phyloP scores from a whole-genome alignment of 139 green algal genomes.

The Volvox africanus region DNA sequence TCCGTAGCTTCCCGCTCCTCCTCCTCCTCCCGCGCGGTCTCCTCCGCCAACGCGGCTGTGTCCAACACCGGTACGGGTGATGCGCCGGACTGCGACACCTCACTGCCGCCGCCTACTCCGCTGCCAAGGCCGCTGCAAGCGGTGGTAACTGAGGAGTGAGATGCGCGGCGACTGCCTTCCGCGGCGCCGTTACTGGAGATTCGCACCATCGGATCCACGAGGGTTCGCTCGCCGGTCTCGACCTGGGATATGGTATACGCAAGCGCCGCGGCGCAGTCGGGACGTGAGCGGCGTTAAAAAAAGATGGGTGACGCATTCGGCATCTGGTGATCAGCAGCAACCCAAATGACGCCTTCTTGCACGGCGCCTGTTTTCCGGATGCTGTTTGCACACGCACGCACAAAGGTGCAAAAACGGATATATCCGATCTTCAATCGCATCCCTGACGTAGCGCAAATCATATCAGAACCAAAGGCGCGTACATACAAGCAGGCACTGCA shows the following conservation, averaged over 20 bases:
- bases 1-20: conserved; percentile 10
- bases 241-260: not conserved
- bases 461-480: too few species aligned
- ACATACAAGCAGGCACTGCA: too few species aligned
- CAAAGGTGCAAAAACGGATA: too few species aligned
- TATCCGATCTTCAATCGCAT: too few species aligned
- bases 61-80: not conserved
- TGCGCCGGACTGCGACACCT: not conserved
- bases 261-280: too few species aligned
- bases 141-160: not conserved
- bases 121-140: not conserved
- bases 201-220: not conserved
- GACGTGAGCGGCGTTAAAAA: too few species aligned
- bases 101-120: not conserved
- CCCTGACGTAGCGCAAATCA: too few species aligned
- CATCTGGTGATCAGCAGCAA: too few species aligned
- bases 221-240: conserved; percentile 1
- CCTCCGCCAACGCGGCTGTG: not conserved
- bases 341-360: too few species aligned
- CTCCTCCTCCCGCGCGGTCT: not conserved
- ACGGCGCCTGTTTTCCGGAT: too few species aligned
- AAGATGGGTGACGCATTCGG: too few species aligned
- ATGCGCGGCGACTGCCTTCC: not conserved
- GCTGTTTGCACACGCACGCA: too few species aligned
- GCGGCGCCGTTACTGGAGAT: not conserved